Conservation (phyloP, 2,329 filamentous ascomycete genomes). For the Fusarium illudens region DNA sequence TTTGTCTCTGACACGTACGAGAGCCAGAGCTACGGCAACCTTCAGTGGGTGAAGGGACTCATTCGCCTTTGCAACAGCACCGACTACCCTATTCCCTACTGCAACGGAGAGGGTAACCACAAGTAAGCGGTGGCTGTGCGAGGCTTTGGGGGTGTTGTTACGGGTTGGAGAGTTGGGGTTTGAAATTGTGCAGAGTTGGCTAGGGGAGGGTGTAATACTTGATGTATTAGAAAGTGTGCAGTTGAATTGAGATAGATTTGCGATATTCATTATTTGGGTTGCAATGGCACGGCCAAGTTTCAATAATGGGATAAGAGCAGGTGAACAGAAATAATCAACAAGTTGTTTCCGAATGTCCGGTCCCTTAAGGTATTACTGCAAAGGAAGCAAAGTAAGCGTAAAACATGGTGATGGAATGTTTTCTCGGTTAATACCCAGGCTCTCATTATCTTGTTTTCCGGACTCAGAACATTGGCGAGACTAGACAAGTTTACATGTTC, state of each 20-base stretch:
- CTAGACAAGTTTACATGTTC: background rate
- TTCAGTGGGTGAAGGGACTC: constrained; percentile 37
- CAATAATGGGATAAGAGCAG: background rate
- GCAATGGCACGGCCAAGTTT: background rate
- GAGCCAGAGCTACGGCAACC: constrained; percentile 26
- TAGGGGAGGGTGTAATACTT: background rate
- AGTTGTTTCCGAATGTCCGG: background rate
- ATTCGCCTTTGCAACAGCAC: constrained; percentile 36
- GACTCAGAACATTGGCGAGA: background rate
- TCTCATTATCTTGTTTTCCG: background rate
- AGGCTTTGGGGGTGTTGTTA: background rate
- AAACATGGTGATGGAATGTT: background rate
- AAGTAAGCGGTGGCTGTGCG: constrained; percentile 2
- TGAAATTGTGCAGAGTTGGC: background rate
- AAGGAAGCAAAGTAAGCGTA: background rate
- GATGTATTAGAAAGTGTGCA: background rate
- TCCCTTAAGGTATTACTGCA: background rate
- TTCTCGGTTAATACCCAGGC: background rate
- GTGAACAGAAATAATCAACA: background rate
- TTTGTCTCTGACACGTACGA: constrained; percentile 30
- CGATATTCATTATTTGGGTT: background rate
- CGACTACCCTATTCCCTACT: constrained; percentile 34
- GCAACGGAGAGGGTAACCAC: constrained; percentile 31
- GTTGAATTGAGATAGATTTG: background rate
- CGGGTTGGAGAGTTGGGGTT: background rate